Evolutionary conservation across 495 filamentous ascomycete species (phyloP).

Genomic region (Talaromyces ruber): DNA sequence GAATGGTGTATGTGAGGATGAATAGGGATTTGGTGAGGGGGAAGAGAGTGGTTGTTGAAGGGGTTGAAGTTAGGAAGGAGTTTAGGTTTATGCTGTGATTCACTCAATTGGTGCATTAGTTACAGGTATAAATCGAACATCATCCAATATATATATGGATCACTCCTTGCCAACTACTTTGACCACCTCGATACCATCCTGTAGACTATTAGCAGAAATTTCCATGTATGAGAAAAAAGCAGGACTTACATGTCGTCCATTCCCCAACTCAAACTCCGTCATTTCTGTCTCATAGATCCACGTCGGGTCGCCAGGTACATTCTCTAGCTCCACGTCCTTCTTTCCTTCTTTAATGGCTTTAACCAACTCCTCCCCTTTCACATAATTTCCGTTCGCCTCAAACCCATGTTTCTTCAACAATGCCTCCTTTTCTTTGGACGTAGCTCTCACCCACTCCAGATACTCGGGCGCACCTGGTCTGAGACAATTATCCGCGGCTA

Average conservation of each 20-base stretch:
- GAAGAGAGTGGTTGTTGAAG: neutral
- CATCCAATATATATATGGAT: neutral
- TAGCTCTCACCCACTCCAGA: conserved; percentile 47
- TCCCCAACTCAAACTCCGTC: conserved; percentile 11
- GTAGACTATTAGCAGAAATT: neutral
- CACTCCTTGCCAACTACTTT: conserved; percentile 10
- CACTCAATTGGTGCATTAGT: neutral
- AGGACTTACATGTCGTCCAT: conserved; percentile 11
- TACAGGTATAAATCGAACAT: neutral
- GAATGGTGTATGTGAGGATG: neutral
- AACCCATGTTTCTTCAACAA: conserved; percentile 1
- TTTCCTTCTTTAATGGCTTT: conserved; percentile 1
- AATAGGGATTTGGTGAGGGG: neutral
- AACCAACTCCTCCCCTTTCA: conserved; percentile 22
- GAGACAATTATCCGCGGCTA: conserved; percentile 68
- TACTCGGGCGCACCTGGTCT: conserved; percentile 71
- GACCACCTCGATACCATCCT: conserved; percentile 15
- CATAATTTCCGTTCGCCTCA: neutral
- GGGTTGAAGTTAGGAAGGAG: neutral
- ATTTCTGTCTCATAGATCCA: conserved; percentile 13
- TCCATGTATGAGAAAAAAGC: neutral
- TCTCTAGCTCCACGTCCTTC: conserved; percentile 11
- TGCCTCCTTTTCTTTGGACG: conserved; percentile 25
- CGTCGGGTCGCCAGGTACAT: conserved; percentile 13
- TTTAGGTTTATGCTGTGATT: neutral